Base-by-base conservation (phyloP, 2,329 filamentous ascomycete genomes). In the Aspergillus ustus region DNA sequence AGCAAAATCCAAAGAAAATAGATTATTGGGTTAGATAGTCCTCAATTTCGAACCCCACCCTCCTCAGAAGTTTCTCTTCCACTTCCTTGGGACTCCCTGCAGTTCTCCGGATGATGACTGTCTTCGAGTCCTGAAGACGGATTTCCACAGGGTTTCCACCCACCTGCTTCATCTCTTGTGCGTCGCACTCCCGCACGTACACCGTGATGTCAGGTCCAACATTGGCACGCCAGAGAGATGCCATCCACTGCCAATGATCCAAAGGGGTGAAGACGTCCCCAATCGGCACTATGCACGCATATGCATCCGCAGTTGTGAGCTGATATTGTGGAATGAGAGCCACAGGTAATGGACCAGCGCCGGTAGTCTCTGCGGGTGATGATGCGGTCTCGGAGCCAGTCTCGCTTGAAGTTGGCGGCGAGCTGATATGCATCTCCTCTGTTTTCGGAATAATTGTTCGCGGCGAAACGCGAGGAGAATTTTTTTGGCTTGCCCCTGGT, bases 171-270 rank as follows among this genome's bases (percentile, higher is more conserved):
- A 82, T 60, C 53, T 83, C 75, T 20, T 76, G 77, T 48, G 75
- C 73, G 19, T 75, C 72, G 52, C 75, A 75, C 43, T 80, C 77
- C 5, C 76, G 75, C 51, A 82, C 75, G 56, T 80, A 79, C 13
- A 82, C 73, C 0, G 80, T 82, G 55, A 82, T 76, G 63, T 98
- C 94, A 0, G 94, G 88, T 0, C 91, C 92, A 1, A 93, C 84
- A 57, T 91, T 90, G 9, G 92, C 92, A 9, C 93, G 88, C 94
- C 94, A 98, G 22, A 97, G 85, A 48, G 91, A 94, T 40, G 94
- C 94, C 82, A 95, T 92, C 94, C 94, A 98, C 76, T 96, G 91
- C 93, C 94, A 98, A 78, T 98, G 94, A 70, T 96, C 93, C n/a
- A 91, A 84, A 0, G 91, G 88, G 17, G 87, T 85, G 75, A 96